phyloP scores from a whole-genome alignment of 129 eudicot genomes.

The Artemisia tridentata region DNA sequence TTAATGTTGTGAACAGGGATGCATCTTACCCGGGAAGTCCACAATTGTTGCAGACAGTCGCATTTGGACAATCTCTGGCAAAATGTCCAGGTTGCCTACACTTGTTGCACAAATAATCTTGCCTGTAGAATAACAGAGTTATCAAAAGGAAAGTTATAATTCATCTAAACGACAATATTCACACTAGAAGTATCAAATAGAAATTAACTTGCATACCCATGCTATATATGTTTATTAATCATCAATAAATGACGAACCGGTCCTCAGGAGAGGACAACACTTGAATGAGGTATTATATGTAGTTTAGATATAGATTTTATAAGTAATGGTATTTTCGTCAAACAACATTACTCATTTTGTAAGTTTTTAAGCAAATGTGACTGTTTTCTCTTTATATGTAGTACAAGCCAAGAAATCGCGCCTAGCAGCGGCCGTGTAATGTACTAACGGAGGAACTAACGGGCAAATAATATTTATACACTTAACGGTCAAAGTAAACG shows the following conservation, averaged over 20 bases:
- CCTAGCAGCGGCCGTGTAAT: too few species aligned
- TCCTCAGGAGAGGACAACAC: too few species aligned
- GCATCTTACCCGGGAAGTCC: slow-evolving; percentile 74
- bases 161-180: background rate
- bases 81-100: slow-evolving; percentile 82
- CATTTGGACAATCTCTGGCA: slow-evolving; percentile 77
- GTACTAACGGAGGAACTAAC: too few species aligned
- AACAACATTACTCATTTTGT: too few species aligned
- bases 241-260: background rate
- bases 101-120: slow-evolving; percentile 67
- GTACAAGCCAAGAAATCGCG: too few species aligned
- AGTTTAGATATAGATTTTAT: too few species aligned
- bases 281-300: too few species aligned
- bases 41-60: slow-evolving; percentile 81
- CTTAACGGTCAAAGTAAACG: too few species aligned
- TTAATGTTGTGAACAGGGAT: background rate
- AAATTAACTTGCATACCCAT: slow-evolving; percentile 7
- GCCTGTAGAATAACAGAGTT: slow-evolving; percentile 40
- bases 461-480: too few species aligned
- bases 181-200: slow-evolving; percentile 3
- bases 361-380: too few species aligned
- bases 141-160: background rate
- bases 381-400: too few species aligned
- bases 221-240: background rate
- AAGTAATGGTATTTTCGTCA: too few species aligned